Evolutionary conservation across 441 rosid species (phyloP), one percentile per base, ranked within the genome.

Genomic region (Croton setiger): DNA sequence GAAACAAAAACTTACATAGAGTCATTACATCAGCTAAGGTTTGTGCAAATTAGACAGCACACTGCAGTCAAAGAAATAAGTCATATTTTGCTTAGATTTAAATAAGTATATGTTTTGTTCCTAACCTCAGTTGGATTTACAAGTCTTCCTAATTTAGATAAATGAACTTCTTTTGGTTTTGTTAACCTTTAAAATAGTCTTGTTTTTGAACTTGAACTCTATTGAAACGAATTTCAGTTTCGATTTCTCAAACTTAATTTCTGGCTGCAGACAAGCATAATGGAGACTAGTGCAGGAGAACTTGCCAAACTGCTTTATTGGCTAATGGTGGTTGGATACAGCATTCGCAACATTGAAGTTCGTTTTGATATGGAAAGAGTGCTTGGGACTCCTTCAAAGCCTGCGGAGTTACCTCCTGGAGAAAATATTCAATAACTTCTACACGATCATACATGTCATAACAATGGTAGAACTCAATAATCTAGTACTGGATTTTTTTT

Each of bases 321-420:
- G 98, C 76, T 94, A 73, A 94, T 94, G 99, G 96, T 94, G 74
- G 98, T 94, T 10, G 98, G 99, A 44, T 94, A 92, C 84, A 76
- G 98, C 81, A 76, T 94, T 70, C 91, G 99, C 61, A 94, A 90
- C 79, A 92, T 94, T 11, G 99, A 94, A 84, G 99, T 94, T 62
- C 94, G 99, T 37, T 84, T 88, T 69, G 99, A 94, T 71, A 95
- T 90, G 98, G 99, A 95, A 74, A 86, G 94, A 56, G 92, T 92
- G 37, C 91, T 95, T 17, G 96, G 99, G 43, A 67, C 82, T 41
- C 84, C 90, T 63, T 79, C 89, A 9, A 94, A 91, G 83, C 88
- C 81, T 14, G 93, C 91, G 1, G 97, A 87, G 85, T 78, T 94
- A 57, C 99, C 97, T 74, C 90, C 94, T 0, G 99, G 97, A 54